Conservation (phyloP, 2,329 filamentous ascomycete genomes). For the Epicoccum sorghinum region DNA sequence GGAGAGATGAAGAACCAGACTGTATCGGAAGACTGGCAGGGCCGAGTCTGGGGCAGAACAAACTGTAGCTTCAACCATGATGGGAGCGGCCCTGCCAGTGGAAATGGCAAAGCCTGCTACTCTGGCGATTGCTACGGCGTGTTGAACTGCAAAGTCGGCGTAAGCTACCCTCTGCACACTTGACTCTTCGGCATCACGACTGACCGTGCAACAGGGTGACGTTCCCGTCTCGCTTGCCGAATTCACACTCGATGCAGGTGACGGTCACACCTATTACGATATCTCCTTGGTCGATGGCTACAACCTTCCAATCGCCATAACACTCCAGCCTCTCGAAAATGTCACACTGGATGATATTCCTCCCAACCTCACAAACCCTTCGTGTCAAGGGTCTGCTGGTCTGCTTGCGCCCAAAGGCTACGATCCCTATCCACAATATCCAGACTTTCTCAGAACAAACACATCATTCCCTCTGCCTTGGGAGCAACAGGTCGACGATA, state of each 20-base stretch:
- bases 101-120: slow-evolving; percentile 64
- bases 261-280: slow-evolving; percentile 78
- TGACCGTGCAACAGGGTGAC: slow-evolving; percentile 61
- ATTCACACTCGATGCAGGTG: slow-evolving; percentile 74
- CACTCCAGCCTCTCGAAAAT: slow-evolving; percentile 61
- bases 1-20: slow-evolving; percentile 66
- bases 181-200: neutral
- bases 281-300: slow-evolving; percentile 86
- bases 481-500: slow-evolving; percentile 64
- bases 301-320: slow-evolving; percentile 73
- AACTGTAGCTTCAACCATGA: slow-evolving; percentile 78
- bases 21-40: slow-evolving; percentile 78
- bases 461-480: slow-evolving; percentile 70
- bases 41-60: slow-evolving; percentile 80
- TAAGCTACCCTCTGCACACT: slow-evolving; percentile 50
- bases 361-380: slow-evolving; percentile 76
- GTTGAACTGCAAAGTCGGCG: slow-evolving; percentile 71
- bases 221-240: slow-evolving; percentile 79
- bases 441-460: slow-evolving; percentile 65
- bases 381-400: slow-evolving; percentile 75
- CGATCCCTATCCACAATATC: slow-evolving; percentile 59
- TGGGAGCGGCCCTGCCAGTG: slow-evolving; percentile 60
- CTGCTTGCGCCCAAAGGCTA: slow-evolving; percentile 57
- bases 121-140: slow-evolving; percentile 79
- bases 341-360: slow-evolving; percentile 67